phyloP scores from a whole-genome alignment of 176 grass and related monocot species.

The Eragrostis nindensis region DNA sequence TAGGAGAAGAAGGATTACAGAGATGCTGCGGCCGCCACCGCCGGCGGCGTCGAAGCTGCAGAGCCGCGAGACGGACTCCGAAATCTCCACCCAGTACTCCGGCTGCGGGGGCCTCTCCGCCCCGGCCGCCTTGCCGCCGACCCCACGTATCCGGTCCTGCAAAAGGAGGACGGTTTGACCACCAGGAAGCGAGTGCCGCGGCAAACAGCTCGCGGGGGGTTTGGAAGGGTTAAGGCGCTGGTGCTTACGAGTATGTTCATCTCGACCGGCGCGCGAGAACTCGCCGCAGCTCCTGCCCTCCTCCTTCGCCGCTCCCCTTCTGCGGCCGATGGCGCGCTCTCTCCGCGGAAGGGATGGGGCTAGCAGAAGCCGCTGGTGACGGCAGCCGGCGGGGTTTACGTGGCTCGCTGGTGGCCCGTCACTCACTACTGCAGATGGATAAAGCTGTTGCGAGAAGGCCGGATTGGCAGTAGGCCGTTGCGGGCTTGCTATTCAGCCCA shows the following conservation, averaged over 20 bases:
- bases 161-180: neutral
- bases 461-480: neutral
- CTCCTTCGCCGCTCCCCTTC: neutral
- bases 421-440: neutral
- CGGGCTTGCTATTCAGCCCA: neutral
- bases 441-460: neutral
- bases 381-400: neutral
- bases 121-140: conserved; percentile 4
- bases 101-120: conserved; percentile 27
- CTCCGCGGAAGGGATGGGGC: conserved; percentile 11
- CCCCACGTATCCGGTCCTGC: conserved; percentile 51
- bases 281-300: neutral
- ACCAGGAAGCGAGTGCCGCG: neutral
- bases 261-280: neutral
- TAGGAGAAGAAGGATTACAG: conserved; percentile 39
- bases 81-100: conserved; percentile 82
- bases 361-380: neutral
- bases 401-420: too few species aligned
- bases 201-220: neutral
- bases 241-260: conserved; percentile 63
- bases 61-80: conserved; percentile 74
- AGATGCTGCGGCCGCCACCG: conserved; percentile 39
- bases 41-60: conserved; percentile 62
- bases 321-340: neutral
- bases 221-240: neutral